phyloP scores from a whole-genome alignment of 345 rosid genomes.

The Laguncularia racemosa region DNA sequence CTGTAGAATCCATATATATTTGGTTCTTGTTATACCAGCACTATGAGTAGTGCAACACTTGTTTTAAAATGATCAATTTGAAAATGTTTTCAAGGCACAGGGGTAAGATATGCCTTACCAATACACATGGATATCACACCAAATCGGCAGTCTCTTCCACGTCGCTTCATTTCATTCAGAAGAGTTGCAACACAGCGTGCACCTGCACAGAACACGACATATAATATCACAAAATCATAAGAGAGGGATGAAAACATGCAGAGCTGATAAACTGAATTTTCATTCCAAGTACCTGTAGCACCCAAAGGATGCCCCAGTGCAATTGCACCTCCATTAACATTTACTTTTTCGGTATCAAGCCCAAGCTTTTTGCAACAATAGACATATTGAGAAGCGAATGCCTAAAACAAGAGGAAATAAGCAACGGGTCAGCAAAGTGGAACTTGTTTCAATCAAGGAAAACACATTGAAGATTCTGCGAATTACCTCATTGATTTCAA shows the following conservation, averaged over 20 bases:
- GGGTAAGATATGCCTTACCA: constrained; percentile 28
- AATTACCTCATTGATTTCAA: constrained; percentile 88
- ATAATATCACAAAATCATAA: not conserved
- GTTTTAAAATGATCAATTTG: too few species aligned
- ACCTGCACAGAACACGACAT: constrained; percentile 32
- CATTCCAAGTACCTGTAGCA: constrained; percentile 56
- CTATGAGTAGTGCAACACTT: too few species aligned
- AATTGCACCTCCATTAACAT: constrained; percentile 94
- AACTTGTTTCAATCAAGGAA: not conserved
- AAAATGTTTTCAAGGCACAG: too few species aligned
- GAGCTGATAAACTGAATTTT: not conserved
- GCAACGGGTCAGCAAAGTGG: not conserved
- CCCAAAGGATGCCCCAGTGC: constrained; percentile 97
- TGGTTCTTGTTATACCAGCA: too few species aligned
- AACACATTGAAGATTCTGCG: not conserved
- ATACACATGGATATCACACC: constrained; percentile 98
- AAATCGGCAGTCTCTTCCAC: constrained; percentile 76
- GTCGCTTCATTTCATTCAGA: constrained; percentile 84
- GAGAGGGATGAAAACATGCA: not conserved
- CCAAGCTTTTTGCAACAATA: constrained; percentile 74
- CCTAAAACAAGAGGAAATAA: constrained; percentile 30
- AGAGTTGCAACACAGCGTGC: constrained; percentile 86
- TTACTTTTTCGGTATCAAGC: constrained; percentile 65
- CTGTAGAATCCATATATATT: too few species aligned
- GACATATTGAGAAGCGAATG: constrained; percentile 92